Evolutionary conservation across 768 basidiomycete genomes (phyloP).

Genomic region (Tulasnella sp.): DNA sequence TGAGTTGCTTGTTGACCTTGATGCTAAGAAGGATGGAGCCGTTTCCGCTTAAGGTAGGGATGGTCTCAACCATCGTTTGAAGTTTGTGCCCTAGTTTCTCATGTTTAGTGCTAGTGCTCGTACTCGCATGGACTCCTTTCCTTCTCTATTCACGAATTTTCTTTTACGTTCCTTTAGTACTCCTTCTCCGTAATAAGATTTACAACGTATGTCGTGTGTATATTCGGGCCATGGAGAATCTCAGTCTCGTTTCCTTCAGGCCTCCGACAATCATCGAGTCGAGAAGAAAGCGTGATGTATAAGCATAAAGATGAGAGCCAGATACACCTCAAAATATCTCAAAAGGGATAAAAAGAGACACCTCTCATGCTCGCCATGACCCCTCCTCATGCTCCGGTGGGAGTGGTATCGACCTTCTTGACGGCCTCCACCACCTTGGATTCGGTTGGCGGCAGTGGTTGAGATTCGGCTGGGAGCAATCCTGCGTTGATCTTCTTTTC

Average conservation of each 20-base stretch:
- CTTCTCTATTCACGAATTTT: neutral
- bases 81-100: neutral
- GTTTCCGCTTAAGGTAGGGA: neutral
- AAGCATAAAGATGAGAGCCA: slow-evolving; percentile 1
- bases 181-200: neutral
- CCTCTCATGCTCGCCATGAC: neutral
- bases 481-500: slow-evolving; percentile 50
- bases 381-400: slow-evolving; percentile 24
- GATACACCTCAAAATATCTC: neutral
- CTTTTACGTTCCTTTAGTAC: neutral
- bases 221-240: too few species aligned
- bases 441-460: slow-evolving; percentile 20
- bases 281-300: slow-evolving; percentile 1
- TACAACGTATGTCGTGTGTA: neutral
- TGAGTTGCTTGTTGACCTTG: neutral
- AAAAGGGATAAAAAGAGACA: neutral
- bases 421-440: slow-evolving; percentile 21
- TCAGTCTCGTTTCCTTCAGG: too few species aligned
- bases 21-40: neutral
- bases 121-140: neutral
- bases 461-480: slow-evolving; percentile 22
- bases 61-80: neutral
- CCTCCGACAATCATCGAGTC: neutral
- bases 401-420: slow-evolving; percentile 34
- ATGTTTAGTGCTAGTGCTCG: neutral